Percentiles rank a stretch among this genome's conserved stretches.
Conservation (phyloP, 2,329 filamentous ascomycete genomes). For the Aureobasidium subglaciale region DNA sequence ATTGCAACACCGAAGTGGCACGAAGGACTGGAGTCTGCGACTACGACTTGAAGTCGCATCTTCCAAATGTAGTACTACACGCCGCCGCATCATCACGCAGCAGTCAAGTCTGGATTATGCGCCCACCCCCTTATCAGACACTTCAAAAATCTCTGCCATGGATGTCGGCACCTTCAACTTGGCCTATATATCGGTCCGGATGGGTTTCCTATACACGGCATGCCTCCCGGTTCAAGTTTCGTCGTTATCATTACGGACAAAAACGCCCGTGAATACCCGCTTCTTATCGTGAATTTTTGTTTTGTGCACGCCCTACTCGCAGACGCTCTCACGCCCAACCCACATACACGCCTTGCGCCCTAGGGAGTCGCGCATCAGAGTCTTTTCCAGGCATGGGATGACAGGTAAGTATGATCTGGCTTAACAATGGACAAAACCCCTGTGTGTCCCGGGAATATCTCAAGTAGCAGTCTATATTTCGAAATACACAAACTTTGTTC, state of each 20-base stretch:
- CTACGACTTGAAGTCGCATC: too few relatives aligned
- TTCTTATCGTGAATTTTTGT: neutral
- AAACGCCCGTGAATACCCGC: conserved; percentile 6
- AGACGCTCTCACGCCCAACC: conserved; percentile 5
- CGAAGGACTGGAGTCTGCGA: too few relatives aligned
- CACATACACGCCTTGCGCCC: conserved; percentile 13
- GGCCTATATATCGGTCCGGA: neutral
- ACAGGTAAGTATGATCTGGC: neutral
- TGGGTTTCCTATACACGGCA: neutral
- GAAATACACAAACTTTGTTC: neutral
- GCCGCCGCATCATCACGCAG: too few relatives aligned
- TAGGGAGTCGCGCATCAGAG: conserved; percentile 4
- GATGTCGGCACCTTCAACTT: neutral
- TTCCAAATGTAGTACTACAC: too few relatives aligned
- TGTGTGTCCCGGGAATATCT: neutral
- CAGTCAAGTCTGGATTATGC: too few relatives aligned
- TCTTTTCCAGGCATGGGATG: neutral
- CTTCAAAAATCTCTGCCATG: neutral
- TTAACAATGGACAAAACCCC: neutral
- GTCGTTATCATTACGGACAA: neutral
- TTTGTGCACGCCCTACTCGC: conserved; percentile 9
- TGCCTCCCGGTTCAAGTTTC: neutral
- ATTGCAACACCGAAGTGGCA: too few relatives aligned
- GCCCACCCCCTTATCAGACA: neutral
- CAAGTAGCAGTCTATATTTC: neutral